Evolutionary conservation across 2,329 filamentous ascomycete species (phyloP), one percentile per base, ranked within the genome.

Genomic region (Ophiostoma sp.): DNA sequence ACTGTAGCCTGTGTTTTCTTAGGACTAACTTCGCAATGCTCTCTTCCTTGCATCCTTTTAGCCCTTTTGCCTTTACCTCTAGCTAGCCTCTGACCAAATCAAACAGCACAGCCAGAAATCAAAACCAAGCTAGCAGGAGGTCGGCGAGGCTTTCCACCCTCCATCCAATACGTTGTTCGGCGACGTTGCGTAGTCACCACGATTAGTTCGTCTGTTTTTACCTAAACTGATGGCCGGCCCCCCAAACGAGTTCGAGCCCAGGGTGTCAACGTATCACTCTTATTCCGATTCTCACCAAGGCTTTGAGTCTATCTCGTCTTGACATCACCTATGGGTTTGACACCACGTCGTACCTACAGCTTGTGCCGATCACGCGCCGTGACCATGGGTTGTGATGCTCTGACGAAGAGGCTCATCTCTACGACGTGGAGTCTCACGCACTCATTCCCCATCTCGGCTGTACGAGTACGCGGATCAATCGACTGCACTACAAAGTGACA

Each of bases 161-260:
- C 49, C 49, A 55, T 18, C 49, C 49, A 55, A 55, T 55, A 55
- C 18, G n/a, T 7, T 55, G 18, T 55, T 55, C 49, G 49, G 49
- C 49, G 49, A 55, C 49, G 27, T 9, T 45, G 27, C 27, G 49
- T 6, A 11, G 18, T 55, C 49, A 36, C 49, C 7, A 55, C n/a
- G 7, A 27, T 36, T 45, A 45, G 27, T 9, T 55, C 49, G 49
- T 55, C 49, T 55, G n/a, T 55, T 55, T 55, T 27, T 55, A 55
- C 49, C 49, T 55, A 55, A 55, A 55, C n/a, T 55, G 49, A 27
- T 27, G 49, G n/a, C 49, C 49, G 12, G n/a, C 49, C 49, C 49
- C 49, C 49, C 18, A 55, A 12, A n/a, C 8, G n/a, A 55, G 49
- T 27, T 18, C n/a, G 7, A 52, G n/a, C 4, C 18, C 49, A 55